These are phyloP conservation scores for Rhodotorula mucilaginosa DNA, from an alignment of 1,284 basidiomycete species.

Conservation along the genomic window DNA sequence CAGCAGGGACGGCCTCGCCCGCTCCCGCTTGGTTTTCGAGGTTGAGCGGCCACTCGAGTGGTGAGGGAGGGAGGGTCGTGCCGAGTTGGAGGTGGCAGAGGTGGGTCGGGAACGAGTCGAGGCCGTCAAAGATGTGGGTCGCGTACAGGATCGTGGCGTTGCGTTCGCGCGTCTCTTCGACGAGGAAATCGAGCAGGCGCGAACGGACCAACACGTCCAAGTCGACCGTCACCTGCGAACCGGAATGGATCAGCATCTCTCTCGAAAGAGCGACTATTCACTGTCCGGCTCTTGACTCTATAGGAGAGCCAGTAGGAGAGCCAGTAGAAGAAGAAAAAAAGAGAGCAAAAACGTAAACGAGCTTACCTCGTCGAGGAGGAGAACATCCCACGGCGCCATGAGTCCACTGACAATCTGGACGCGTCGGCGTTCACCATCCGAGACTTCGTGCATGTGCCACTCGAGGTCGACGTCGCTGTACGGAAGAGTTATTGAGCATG, in stretches of 20 bases:
- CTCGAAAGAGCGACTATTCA: no score
- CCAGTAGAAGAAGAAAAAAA: no score
- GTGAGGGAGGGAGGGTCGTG: slow-evolving; percentile 61
- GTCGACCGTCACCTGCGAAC: slow-evolving; percentile 82
- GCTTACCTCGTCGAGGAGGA: slow-evolving; percentile 82
- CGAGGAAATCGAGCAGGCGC: slow-evolving; percentile 83
- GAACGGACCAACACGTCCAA: slow-evolving; percentile 95
- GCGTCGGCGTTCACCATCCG: slow-evolving; percentile 88
- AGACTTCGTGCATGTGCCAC: slow-evolving; percentile 67
- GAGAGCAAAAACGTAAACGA: background rate
- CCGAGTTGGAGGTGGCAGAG: slow-evolving; percentile 85
- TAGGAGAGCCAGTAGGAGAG: no score
- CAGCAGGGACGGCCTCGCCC: slow-evolving; percentile 26
- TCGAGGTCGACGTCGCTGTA: slow-evolving; percentile 78
- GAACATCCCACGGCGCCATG: slow-evolving; percentile 91
- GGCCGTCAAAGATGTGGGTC: slow-evolving; percentile 92
- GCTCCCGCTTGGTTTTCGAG: slow-evolving; percentile 26
- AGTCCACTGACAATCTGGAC: slow-evolving; percentile 97
- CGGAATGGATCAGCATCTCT: no score
- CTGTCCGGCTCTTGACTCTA: no score
- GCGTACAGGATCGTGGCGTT: slow-evolving; percentile 91
- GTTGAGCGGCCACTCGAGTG: slow-evolving; percentile 64
- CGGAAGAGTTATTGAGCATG: no score
- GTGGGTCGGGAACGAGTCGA: slow-evolving; percentile 82
- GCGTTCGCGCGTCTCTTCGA: slow-evolving; percentile 73